Conservation (phyloP, 352 stramenopile genomes). For the Pythium periplocum region DNA sequence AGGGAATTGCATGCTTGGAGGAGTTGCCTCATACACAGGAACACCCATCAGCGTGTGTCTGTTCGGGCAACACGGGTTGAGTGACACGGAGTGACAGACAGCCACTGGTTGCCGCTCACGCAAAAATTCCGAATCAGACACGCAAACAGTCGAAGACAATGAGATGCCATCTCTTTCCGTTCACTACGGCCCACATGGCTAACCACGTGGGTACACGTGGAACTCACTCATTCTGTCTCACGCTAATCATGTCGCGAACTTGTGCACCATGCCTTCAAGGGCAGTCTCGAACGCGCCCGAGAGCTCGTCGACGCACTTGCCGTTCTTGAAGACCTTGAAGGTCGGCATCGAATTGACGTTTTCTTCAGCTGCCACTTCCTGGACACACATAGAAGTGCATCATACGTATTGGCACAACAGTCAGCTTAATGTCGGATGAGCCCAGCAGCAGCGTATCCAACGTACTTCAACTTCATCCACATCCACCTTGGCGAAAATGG, state of each 20-base stretch:
- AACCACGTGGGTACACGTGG: too few species aligned
- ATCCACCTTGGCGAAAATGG: constrained; percentile 74
- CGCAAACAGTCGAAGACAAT: too few species aligned
- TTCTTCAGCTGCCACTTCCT: constrained; percentile 21
- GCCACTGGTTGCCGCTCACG: too few species aligned
- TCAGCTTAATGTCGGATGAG: not conserved
- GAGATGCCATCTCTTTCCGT: too few species aligned
- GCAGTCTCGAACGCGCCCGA: constrained; percentile 64
- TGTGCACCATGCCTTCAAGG: constrained; percentile 49
- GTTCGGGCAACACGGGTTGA: too few species aligned
- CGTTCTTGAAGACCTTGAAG: constrained; percentile 91
- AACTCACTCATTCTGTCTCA: too few species aligned
- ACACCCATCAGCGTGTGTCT: too few species aligned
- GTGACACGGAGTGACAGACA: too few species aligned
- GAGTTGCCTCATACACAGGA: too few species aligned
- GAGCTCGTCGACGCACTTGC: constrained; percentile 86
- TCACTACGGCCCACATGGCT: too few species aligned
- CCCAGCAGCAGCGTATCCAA: not conserved
- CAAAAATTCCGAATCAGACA: too few species aligned
- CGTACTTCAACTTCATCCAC: constrained; percentile 66
- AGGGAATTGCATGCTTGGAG: too few species aligned
- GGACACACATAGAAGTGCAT: not conserved
- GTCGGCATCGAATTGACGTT: constrained; percentile 87
- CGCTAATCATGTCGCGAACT: constrained; percentile 20
- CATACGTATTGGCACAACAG: not conserved